A percentile compares a stretch with the other conserved stretches of the same genome.
phyloP scores from a whole-genome alignment of 352 stramenopile genomes.

The Phytophthora pini region DNA sequence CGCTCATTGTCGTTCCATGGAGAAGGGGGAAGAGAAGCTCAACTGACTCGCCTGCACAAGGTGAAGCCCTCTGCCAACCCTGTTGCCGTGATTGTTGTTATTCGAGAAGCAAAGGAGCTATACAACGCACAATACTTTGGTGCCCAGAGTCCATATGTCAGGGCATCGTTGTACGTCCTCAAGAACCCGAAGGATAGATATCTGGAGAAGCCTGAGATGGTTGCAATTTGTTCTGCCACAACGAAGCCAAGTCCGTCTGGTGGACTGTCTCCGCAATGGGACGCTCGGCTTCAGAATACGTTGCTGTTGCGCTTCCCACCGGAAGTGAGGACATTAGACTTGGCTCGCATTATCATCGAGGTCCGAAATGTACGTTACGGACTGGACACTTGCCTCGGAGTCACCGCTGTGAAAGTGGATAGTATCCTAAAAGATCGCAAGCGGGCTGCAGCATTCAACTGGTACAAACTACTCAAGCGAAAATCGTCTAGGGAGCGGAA shows the following conservation, averaged over 20 bases:
- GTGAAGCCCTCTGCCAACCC: constrained; percentile 81
- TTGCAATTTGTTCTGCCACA: constrained; percentile 73
- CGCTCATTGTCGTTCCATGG: constrained; percentile 69
- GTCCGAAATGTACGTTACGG: constrained; percentile 87
- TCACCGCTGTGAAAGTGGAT: constrained; percentile 82
- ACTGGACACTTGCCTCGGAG: constrained; percentile 85
- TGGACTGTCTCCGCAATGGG: constrained; percentile 76
- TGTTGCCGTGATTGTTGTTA: constrained; percentile 82
- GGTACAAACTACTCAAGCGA: constrained; percentile 87
- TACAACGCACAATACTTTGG: constrained; percentile 91
- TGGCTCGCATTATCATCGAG: constrained; percentile 85
- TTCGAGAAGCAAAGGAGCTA: constrained; percentile 78
- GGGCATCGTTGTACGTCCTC: constrained; percentile 80
- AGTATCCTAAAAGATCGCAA: constrained; percentile 82
- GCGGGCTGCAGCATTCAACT: constrained; percentile 84
- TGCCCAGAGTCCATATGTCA: constrained; percentile 85
- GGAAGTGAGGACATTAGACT: constrained; percentile 62
- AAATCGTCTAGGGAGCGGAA: constrained; percentile 71
- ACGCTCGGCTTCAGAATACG: constrained; percentile 81
- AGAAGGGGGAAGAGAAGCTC: constrained; percentile 52
- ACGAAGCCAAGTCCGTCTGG: constrained; percentile 84
- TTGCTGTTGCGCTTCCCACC: constrained; percentile 76
- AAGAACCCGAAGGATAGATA: constrained; percentile 86
- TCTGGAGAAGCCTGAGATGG: constrained; percentile 80
- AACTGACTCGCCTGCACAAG: constrained; percentile 72